Conservation (phyloP, 1,284 basidiomycete genomes). For the Exobasidium rhododendri region DNA sequence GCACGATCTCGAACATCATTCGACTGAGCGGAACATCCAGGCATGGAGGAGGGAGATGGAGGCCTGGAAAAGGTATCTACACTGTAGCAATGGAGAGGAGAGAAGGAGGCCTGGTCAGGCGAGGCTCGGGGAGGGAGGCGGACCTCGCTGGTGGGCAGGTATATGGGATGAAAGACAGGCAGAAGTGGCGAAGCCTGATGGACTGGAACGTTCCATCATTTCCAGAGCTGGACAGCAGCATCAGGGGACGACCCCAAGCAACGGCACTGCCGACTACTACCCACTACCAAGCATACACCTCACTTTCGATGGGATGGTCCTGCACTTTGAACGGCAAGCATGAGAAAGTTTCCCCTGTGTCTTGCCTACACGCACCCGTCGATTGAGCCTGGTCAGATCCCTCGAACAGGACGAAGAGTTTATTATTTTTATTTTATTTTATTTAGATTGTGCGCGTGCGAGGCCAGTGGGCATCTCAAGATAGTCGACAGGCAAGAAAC, state of each 20-base stretch:
- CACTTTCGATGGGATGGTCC: constrained; percentile 37
- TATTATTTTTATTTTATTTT: too few species aligned
- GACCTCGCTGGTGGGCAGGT: constrained; percentile 31
- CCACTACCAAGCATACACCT: constrained; percentile 32
- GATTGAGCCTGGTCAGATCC: neutral
- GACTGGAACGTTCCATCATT: neutral
- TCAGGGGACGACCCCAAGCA: neutral
- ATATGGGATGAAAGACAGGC: constrained; percentile 32
- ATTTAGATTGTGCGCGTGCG: too few species aligned
- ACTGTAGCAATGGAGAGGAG: neutral
- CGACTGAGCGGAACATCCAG: constrained; percentile 24
- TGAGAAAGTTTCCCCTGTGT: neutral
- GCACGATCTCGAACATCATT: constrained; percentile 40
- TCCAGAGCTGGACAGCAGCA: neutral
- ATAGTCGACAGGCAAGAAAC: neutral
- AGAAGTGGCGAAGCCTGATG: neutral
- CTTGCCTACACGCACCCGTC: neutral
- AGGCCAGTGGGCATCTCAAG: too few species aligned
- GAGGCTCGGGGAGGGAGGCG: constrained; percentile 26
- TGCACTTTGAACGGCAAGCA: constrained; percentile 19
- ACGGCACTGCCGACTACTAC: neutral
- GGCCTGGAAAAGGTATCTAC: constrained; percentile 17
- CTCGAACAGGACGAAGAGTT: neutral
- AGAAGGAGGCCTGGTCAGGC: neutral
- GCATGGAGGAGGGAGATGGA: constrained; percentile 25